phyloP scores from a whole-genome alignment of 2,329 filamentous ascomycete species.

The Dactylellina parvicollis region DNA sequence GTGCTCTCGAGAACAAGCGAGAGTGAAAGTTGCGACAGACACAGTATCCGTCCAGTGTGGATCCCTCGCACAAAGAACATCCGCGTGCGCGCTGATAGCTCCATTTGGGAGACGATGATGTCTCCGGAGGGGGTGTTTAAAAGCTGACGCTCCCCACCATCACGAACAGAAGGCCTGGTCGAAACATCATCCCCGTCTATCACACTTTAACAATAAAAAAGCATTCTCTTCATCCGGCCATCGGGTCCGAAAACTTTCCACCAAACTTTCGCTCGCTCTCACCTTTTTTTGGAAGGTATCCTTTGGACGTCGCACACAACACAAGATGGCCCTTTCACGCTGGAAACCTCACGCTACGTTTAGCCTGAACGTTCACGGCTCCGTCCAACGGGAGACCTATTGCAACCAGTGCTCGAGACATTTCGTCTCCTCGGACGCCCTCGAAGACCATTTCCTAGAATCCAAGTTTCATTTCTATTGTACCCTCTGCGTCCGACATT shows the following conservation, averaged over 20 bases:
- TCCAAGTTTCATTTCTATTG: conserved; percentile 52
- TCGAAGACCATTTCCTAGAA: conserved; percentile 50
- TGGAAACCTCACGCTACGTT: conserved; percentile 53
- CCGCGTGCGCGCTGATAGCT: conserved; percentile 20
- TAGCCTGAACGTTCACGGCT: conserved; percentile 44
- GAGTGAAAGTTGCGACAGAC: conserved; percentile 1
- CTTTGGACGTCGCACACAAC: not conserved
- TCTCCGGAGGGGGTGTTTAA: conserved; percentile 29
- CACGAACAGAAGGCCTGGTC: conserved; percentile 17
- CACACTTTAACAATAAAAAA: not conserved
- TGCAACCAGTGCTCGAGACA: conserved; percentile 46
- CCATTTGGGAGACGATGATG: not conserved
- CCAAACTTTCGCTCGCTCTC: not conserved
- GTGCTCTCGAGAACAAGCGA: conserved; percentile 7
- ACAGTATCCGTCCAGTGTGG: conserved; percentile 8
- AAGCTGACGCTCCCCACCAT: conserved; percentile 49
- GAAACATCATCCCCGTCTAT: conserved; percentile 1
- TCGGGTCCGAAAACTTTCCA: not conserved
- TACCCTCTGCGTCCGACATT: conserved; percentile 44
- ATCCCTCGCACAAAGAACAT: conserved; percentile 31
- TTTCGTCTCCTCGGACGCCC: conserved; percentile 38
- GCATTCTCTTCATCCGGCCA: not conserved
- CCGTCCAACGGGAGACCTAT: conserved; percentile 45
- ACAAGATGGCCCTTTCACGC: conserved; percentile 28
- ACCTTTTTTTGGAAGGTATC: not conserved